Evolutionary conservation across 2,329 filamentous ascomycete species (phyloP).

Genomic region (Cordyceps fumosorosea): DNA sequence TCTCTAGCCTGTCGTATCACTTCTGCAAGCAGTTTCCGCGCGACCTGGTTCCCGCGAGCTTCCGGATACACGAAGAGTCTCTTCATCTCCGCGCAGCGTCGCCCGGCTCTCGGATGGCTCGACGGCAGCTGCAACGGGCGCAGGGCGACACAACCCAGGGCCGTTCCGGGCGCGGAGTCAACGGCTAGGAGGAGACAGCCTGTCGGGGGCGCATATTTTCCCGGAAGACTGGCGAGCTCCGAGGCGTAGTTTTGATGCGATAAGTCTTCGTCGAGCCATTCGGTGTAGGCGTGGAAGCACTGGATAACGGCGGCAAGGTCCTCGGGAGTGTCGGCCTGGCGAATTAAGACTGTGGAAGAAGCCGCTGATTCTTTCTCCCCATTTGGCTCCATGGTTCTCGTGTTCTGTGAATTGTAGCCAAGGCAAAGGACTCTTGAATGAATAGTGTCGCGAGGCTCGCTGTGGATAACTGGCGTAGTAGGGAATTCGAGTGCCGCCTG

Average conservation of each 20-base stretch:
- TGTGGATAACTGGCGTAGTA: not conserved
- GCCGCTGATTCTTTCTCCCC: not conserved
- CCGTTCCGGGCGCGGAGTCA: constrained; percentile 15
- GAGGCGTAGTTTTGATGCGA: constrained; percentile 22
- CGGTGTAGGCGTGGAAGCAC: constrained; percentile 21
- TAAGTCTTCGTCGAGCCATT: constrained; percentile 23
- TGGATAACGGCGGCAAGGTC: constrained; percentile 17
- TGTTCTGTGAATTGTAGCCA: not conserved
- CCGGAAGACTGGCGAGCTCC: constrained; percentile 20
- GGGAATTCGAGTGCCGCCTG: not conserved
- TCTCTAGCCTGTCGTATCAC: constrained; percentile 12
- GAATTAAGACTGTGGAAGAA: constrained; percentile 14
- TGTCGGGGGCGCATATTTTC: constrained; percentile 21
- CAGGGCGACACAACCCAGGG: constrained; percentile 23
- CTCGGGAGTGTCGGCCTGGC: constrained; percentile 16
- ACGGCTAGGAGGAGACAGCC: constrained; percentile 21
- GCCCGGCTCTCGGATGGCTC: constrained; percentile 8
- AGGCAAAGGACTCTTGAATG: not conserved
- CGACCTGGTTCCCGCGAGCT: constrained; percentile 20
- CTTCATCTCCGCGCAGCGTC: constrained; percentile 22
- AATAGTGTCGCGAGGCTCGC: not conserved
- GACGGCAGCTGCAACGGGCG: constrained; percentile 17
- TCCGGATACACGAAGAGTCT: constrained; percentile 23
- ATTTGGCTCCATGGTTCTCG: too few relatives aligned
- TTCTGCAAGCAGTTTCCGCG: constrained; percentile 18